Percentiles rank a stretch among this genome's conserved stretches.
Evolutionary conservation across 169 alveolate genomes (phyloP).

Genomic region (Perkinsus chesapeaki): DNA sequence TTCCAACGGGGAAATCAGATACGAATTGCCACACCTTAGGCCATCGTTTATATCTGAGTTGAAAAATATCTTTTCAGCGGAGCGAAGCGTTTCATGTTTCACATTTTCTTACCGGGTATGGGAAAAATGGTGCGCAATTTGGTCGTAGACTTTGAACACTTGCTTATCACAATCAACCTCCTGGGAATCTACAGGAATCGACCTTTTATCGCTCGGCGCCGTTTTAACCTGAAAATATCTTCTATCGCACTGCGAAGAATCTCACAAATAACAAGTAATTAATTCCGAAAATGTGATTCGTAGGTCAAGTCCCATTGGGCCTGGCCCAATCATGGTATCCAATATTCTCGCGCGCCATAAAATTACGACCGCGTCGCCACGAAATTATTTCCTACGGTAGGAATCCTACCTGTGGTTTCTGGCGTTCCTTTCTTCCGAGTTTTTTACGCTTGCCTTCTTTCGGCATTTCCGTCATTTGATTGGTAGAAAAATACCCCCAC

Average conservation of each 20-base stretch:
- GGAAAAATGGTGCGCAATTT: conserved; percentile 34
- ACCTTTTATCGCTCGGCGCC: not conserved
- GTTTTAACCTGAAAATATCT: not conserved
- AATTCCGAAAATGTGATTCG: too few species aligned
- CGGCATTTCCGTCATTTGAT: not conserved
- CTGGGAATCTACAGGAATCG: not conserved
- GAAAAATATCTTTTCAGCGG: not conserved
- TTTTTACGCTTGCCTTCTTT: not conserved
- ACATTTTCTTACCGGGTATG: conserved; percentile 7
- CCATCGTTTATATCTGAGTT: conserved; percentile 24
- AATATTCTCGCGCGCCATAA: too few species aligned
- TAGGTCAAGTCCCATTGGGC: too few species aligned
- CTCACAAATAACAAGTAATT: too few species aligned
- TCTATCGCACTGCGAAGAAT: too few species aligned
- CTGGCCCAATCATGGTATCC: too few species aligned
- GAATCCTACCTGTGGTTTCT: not conserved
- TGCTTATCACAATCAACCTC: conserved; percentile 3
- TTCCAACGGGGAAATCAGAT: conserved; percentile 27
- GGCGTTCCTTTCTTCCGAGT: not conserved
- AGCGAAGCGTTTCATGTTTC: not conserved
- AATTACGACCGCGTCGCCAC: not conserved
- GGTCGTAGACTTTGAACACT: conserved; percentile 27
- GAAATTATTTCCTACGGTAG: not conserved
- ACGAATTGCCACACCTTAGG: conserved; percentile 27
- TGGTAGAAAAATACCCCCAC: not conserved